Evolutionary conservation across 352 stramenopile genomes (phyloP).

Genomic region (Phytophthora colocasiae): DNA sequence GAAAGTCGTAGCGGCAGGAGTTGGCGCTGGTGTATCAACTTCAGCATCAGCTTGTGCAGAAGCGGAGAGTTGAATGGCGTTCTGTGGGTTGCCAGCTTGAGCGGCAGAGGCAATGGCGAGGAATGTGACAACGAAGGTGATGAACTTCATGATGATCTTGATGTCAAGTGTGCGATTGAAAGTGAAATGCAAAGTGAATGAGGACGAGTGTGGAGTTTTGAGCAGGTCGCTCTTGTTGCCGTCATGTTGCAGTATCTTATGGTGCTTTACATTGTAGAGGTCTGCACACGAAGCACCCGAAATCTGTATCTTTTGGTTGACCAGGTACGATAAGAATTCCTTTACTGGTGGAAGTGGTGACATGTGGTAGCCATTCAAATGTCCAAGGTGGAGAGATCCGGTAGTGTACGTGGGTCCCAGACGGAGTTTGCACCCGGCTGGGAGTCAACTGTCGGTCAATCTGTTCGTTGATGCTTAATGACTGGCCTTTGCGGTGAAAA

Average conservation of each 20-base stretch:
- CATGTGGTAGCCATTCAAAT: conserved; percentile 25
- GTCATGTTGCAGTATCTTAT: conserved; percentile 1
- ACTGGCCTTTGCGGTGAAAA: conserved; percentile 11
- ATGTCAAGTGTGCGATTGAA: conserved; percentile 24
- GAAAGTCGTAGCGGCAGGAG: conserved; percentile 20
- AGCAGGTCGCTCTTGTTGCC: background rate
- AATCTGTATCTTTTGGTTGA: conserved; percentile 35
- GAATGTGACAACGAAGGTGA: conserved; percentile 40
- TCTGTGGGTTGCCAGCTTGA: conserved; percentile 28
- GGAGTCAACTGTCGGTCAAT: conserved; percentile 29
- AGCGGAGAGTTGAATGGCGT: conserved; percentile 18
- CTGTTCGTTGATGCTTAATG: conserved; percentile 18
- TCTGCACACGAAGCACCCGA: conserved; percentile 1
- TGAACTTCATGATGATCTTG: conserved; percentile 47
- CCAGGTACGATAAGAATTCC: conserved; percentile 33
- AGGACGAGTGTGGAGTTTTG: background rate
- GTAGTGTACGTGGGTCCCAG: conserved; percentile 6
- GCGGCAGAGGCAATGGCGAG: conserved; percentile 30
- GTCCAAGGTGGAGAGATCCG: conserved; percentile 1
- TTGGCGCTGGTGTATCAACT: background rate
- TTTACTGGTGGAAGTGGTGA: conserved; percentile 21
- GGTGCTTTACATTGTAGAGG: conserved; percentile 25
- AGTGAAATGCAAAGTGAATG: conserved; percentile 40
- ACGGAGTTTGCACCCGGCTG: conserved; percentile 15
- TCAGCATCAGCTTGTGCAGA: conserved; percentile 19